Evolutionary conservation across 192 early-diverging fungal genomes (phyloP).

Genomic region (Physocladia obscura): DNA sequence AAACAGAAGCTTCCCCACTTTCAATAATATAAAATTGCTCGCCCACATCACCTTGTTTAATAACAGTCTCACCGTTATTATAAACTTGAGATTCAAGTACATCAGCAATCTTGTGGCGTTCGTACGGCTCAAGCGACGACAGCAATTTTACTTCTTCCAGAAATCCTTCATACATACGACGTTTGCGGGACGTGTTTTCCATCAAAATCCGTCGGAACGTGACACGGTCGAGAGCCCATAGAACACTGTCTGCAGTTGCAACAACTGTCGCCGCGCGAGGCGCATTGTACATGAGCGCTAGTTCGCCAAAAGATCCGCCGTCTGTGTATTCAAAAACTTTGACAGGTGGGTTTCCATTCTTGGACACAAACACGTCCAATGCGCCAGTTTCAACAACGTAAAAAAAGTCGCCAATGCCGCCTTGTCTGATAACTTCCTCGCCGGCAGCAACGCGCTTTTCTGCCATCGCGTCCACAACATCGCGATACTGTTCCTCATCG

Average conservation of each 20-base stretch:
- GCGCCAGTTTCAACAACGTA: conserved; percentile 95
- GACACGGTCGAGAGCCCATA: conserved; percentile 97
- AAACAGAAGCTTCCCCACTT: conserved; percentile 80
- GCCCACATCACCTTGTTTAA: conserved; percentile 91
- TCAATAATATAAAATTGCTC: conserved; percentile 97
- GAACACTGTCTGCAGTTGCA: conserved; percentile 77
- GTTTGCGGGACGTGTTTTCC: conserved; percentile 95
- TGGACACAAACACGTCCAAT: conserved; percentile 89
- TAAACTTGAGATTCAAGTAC: conserved; percentile 90
- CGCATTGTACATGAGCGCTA: conserved; percentile 99
- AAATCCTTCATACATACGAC: conserved; percentile 96
- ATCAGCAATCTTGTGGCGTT: conserved; percentile 99
- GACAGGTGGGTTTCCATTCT: conserved; percentile 58
- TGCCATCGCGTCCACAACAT: conserved; percentile 95
- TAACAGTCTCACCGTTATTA: conserved; percentile 79
- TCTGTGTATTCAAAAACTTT: conserved; percentile 83
- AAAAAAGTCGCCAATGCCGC: conserved; percentile 96
- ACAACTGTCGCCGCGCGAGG: conserved; percentile 94
- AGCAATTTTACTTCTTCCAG: conserved; percentile 91
- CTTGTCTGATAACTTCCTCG: conserved; percentile 88
- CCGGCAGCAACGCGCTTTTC: conserved; percentile 78
- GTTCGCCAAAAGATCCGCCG: conserved; percentile 94
- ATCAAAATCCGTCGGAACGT: conserved; percentile 97
- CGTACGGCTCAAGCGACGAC: conserved; percentile 89
- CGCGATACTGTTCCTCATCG: conserved; percentile 94